These are phyloP conservation scores for Suhomyces vadensis DNA, from an alignment of 805 yeast genomes.

Conservation along the genomic window DNA sequence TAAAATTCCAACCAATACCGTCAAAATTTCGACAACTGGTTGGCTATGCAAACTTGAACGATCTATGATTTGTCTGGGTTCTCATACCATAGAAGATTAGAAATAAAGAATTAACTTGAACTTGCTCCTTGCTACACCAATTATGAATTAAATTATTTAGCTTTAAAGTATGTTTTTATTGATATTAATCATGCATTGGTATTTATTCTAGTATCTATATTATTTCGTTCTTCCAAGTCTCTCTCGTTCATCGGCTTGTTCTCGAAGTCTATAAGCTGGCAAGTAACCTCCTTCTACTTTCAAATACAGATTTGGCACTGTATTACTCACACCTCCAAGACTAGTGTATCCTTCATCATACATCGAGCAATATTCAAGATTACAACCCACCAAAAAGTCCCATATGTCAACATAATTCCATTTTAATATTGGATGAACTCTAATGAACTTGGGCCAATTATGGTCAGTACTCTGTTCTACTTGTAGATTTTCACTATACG, in stretches of 20 bases:
- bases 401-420: slow-evolving; percentile 87
- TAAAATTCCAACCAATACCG: no score
- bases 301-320: slow-evolving; percentile 68
- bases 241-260: slow-evolving; percentile 61
- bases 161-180: no score
- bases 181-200: no score
- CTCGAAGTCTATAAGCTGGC: slow-evolving; percentile 62
- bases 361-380: slow-evolving; percentile 69
- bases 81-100: no score
- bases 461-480: slow-evolving; percentile 77
- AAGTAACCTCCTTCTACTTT: slow-evolving; percentile 25
- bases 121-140: no score
- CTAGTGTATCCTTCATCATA: slow-evolving; percentile 89
- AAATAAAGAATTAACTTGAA: no score
- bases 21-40: no score
- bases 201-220: slow-evolving; percentile 3
- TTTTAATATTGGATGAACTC: slow-evolving; percentile 85
- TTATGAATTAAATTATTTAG: no score
- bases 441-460: slow-evolving; percentile 84
- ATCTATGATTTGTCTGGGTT: no score
- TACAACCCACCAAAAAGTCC: slow-evolving; percentile 66
- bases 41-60: no score
- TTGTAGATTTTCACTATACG: slow-evolving; percentile 63
- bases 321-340: slow-evolving; percentile 74
- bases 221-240: slow-evolving; percentile 35